These are phyloP conservation scores for Carex pumila DNA, from an alignment of 176 grass and related monocot genomes.

Conservation along the genomic window DNA sequence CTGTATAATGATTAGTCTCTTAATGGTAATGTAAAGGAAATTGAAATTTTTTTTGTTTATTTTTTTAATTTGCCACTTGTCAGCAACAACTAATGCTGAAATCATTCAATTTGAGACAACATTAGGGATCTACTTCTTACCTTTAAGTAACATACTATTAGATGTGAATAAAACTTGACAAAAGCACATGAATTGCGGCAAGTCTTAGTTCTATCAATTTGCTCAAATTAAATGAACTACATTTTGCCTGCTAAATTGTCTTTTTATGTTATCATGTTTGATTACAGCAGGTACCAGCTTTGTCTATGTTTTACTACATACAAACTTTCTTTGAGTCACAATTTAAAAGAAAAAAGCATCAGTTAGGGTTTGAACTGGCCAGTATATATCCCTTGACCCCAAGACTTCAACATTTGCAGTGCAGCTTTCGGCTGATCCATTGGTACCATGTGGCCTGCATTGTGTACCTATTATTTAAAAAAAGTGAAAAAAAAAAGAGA, in stretches of 20 bases:
- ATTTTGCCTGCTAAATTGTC: background rate
- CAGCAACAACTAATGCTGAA: too few relatives aligned
- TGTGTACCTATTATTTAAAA: conserved; percentile 48
- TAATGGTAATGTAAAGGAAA: too few relatives aligned
- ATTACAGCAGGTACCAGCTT: background rate
- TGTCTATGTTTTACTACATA: background rate
- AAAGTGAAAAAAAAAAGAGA: background rate
- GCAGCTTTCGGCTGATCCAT: conserved; percentile 90
- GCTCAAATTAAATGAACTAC: background rate
- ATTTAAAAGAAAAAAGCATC: background rate
- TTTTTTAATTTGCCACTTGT: too few relatives aligned
- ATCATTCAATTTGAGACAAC: too few relatives aligned
- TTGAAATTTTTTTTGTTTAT: too few relatives aligned
- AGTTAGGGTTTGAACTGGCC: background rate
- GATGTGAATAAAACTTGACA: background rate
- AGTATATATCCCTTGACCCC: conserved; percentile 58
- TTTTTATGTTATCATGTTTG: background rate
- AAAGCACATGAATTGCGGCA: background rate
- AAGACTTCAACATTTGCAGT: conserved; percentile 78
- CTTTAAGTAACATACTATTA: too few relatives aligned
- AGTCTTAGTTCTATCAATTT: background rate
- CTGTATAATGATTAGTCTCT: too few relatives aligned
- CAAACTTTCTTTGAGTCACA: background rate
- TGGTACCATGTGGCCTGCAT: conserved; percentile 94
- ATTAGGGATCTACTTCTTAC: too few relatives aligned